Evolutionary conservation across 371 early-diverging fungal species (phyloP).

Genomic region (Mucor piriformis): DNA sequence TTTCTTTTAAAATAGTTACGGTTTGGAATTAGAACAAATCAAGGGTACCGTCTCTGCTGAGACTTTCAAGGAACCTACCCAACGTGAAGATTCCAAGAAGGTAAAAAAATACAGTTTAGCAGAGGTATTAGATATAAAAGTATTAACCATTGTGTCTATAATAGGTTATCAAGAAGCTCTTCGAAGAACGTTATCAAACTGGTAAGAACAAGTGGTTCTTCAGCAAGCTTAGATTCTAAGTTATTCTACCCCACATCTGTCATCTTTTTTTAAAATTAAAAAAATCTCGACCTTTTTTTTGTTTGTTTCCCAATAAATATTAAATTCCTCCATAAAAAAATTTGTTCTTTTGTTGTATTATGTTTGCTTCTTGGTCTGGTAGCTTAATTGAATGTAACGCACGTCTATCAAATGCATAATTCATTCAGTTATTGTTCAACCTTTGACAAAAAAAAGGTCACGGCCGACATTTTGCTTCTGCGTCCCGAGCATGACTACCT

Average conservation of each 20-base stretch:
- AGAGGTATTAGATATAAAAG: neutral
- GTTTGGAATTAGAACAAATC: slow-evolving; percentile 83
- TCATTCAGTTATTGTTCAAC: too few species aligned
- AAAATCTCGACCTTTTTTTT: neutral
- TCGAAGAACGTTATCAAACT: slow-evolving; percentile 91
- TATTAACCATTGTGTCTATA: neutral
- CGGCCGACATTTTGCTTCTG: too few species aligned
- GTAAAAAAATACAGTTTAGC: slow-evolving; percentile 12
- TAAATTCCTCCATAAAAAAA: too few species aligned
- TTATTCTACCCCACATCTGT: slow-evolving; percentile 1
- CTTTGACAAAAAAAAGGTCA: too few species aligned
- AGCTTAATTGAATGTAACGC: too few species aligned
- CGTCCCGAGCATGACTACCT: too few species aligned
- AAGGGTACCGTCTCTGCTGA: slow-evolving; percentile 87
- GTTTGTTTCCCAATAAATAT: neutral
- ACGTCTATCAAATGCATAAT: too few species aligned
- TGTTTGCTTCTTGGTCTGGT: too few species aligned
- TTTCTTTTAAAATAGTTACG: slow-evolving; percentile 55
- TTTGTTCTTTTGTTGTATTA: too few species aligned
- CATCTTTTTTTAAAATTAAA: neutral
- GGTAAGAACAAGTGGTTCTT: slow-evolving; percentile 99
- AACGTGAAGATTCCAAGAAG: slow-evolving; percentile 90
- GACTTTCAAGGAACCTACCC: slow-evolving; percentile 91
- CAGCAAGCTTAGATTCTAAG: slow-evolving; percentile 96
- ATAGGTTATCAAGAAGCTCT: slow-evolving; percentile 84